Evolutionary conservation across 2,329 filamentous ascomycete genomes (phyloP).

Genomic region (Juglanconis juglandina): DNA sequence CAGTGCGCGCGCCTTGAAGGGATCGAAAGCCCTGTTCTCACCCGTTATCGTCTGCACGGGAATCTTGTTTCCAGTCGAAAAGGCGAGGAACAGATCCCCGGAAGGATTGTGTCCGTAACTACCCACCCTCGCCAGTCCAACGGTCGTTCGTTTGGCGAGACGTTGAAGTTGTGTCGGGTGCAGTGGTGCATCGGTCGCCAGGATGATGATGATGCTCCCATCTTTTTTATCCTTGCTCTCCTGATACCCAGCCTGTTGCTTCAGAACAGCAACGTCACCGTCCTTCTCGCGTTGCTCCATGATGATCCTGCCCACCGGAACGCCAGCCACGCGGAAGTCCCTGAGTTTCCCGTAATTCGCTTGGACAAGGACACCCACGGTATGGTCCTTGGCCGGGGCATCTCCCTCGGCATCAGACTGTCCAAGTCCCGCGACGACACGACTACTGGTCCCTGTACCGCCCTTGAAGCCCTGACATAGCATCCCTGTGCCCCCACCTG

Average conservation of each 20-base stretch:
- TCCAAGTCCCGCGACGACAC: slow-evolving; percentile 48
- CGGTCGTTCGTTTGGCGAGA: slow-evolving; percentile 40
- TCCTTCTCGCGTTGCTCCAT: slow-evolving; percentile 36
- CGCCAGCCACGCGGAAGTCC: slow-evolving; percentile 56
- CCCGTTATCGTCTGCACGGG: slow-evolving; percentile 39
- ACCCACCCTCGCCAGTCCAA: slow-evolving; percentile 59
- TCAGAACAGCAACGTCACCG: slow-evolving; percentile 20
- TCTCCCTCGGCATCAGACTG: slow-evolving; percentile 26
- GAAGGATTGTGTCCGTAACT: slow-evolving; percentile 60
- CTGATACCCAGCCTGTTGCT: slow-evolving; percentile 26
- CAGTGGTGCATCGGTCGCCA: slow-evolving; percentile 46
- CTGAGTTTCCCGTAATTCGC: slow-evolving; percentile 60
- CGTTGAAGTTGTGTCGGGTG: slow-evolving; percentile 35
- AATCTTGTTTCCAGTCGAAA: slow-evolving; percentile 58
- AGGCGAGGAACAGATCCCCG: slow-evolving; percentile 65
- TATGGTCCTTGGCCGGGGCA: slow-evolving; percentile 41
- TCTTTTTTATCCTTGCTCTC: slow-evolving; percentile 50
- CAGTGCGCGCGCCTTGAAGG: slow-evolving; percentile 34
- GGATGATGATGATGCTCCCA: slow-evolving; percentile 58
- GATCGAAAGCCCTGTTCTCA: slow-evolving; percentile 33
- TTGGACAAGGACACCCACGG: slow-evolving; percentile 60
- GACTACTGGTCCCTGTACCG: slow-evolving; percentile 60
- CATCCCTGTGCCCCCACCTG: slow-evolving; percentile 67
- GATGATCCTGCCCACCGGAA: slow-evolving; percentile 59
- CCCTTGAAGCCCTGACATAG: slow-evolving; percentile 64